Evolutionary conservation across 192 early-diverging fungal genomes (phyloP).

Genomic region (Podila epigama): DNA sequence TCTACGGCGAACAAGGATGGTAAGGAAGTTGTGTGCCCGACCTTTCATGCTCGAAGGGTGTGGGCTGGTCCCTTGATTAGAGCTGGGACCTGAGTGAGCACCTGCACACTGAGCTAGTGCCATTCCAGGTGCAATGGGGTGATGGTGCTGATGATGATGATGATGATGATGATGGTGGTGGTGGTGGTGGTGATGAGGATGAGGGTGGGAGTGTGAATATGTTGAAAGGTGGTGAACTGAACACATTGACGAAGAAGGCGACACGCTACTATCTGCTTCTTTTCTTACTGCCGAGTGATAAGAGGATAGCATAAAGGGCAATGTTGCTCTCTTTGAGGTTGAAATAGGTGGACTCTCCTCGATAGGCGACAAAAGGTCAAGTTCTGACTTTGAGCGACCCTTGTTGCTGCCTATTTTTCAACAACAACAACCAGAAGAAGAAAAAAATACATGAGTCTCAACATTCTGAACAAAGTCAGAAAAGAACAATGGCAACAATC

Average conservation of each 20-base stretch:
- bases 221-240: neutral
- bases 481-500: neutral
- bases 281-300: neutral
- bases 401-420: neutral
- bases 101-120: too few species aligned
- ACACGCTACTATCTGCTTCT: too few species aligned
- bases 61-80: neutral
- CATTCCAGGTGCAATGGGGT: neutral
- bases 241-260: neutral
- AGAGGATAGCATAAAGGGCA: neutral
- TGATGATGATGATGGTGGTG: neutral
- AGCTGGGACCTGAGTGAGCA: neutral
- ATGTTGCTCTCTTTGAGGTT: neutral
- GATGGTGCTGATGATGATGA: neutral
- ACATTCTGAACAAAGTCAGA: neutral
- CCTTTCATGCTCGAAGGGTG: conserved; percentile 32
- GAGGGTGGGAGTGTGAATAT: too few species aligned
- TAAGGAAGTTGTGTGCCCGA: conserved; percentile 34
- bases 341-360: neutral
- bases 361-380: conserved; percentile 11
- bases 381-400: conserved; percentile 30
- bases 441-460: neutral
- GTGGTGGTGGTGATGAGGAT: neutral
- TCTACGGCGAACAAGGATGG: conserved; percentile 25
- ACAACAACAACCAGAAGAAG: neutral